Evolutionary conservation across 768 basidiomycete species (phyloP).

Genomic region (Boletus fagicola): DNA sequence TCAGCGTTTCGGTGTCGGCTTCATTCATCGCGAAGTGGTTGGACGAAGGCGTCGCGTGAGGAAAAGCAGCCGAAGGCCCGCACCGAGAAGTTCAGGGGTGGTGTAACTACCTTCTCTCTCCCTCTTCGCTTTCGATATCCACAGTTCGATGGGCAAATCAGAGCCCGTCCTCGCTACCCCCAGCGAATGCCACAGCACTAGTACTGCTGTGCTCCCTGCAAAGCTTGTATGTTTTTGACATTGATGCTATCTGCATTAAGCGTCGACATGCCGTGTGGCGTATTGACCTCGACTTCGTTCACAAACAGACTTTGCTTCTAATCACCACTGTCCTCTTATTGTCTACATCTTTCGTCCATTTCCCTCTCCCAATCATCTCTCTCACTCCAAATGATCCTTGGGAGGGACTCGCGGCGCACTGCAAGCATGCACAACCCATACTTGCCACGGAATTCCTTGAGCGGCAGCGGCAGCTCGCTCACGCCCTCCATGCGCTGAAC

Average conservation of each 20-base stretch:
- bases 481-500: constrained; percentile 45
- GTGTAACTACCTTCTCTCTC: background rate
- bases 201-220: background rate
- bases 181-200: background rate
- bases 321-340: constrained; percentile 6
- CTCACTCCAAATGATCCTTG: constrained; percentile 11
- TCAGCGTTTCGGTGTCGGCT: constrained; percentile 62
- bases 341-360: constrained; percentile 1
- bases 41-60: background rate
- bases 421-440: constrained; percentile 50
- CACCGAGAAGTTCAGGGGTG: background rate
- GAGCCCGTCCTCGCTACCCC: background rate
- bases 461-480: constrained; percentile 56
- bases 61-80: background rate
- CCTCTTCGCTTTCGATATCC: background rate
- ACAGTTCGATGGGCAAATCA: constrained; percentile 10
- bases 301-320: constrained; percentile 14
- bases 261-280: background rate
- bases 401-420: constrained; percentile 40
- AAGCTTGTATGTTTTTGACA: constrained; percentile 16
- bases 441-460: constrained; percentile 41
- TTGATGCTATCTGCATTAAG: background rate
- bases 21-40: constrained; percentile 21
- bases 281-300: background rate
- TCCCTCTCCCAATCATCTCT: background rate